Conservation (phyloP, 495 filamentous ascomycete species). For the Trichoderma orchidacearum region DNA sequence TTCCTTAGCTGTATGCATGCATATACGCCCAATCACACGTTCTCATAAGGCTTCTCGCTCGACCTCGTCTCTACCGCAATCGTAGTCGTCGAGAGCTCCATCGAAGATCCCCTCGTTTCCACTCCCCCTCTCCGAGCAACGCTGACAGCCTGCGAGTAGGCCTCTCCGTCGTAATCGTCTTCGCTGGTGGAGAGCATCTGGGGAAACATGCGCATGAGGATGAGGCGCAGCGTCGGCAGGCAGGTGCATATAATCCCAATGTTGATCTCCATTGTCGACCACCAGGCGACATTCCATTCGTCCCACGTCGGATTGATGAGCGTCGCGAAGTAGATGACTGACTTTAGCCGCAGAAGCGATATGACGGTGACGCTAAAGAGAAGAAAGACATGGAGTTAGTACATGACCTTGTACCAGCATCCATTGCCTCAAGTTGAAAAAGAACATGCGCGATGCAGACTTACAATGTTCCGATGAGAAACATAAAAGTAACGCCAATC, state of each 20-base stretch:
- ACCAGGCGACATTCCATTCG: constrained; percentile 5
- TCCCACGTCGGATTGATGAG: constrained; percentile 8
- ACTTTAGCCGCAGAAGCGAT: constrained; percentile 7
- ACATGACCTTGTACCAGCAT: too few relatives aligned
- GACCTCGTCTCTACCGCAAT: too few relatives aligned
- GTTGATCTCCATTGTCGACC: constrained; percentile 17
- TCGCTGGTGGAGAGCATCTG: background rate
- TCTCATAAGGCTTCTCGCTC: too few relatives aligned
- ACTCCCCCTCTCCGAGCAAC: too few relatives aligned
- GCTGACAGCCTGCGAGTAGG: too few relatives aligned
- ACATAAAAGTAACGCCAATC: constrained; percentile 34
- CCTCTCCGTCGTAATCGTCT: background rate
- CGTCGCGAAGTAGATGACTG: constrained; percentile 8
- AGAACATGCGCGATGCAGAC: too few relatives aligned
- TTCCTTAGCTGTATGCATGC: too few relatives aligned
- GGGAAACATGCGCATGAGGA: constrained; percentile 9
- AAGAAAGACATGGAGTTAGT: background rate
- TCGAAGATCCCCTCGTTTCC: too few relatives aligned
- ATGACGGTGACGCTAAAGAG: constrained; percentile 5
- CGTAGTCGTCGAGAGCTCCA: too few relatives aligned
- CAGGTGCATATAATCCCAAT: constrained; percentile 18
- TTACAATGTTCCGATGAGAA: constrained; percentile 39
- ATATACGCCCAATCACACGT: too few relatives aligned
- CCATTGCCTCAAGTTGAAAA: too few relatives aligned
- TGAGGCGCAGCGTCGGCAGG: constrained; percentile 14